phyloP scores from a whole-genome alignment of 306 rosid genomes.

The Coriaria nepalensis region DNA sequence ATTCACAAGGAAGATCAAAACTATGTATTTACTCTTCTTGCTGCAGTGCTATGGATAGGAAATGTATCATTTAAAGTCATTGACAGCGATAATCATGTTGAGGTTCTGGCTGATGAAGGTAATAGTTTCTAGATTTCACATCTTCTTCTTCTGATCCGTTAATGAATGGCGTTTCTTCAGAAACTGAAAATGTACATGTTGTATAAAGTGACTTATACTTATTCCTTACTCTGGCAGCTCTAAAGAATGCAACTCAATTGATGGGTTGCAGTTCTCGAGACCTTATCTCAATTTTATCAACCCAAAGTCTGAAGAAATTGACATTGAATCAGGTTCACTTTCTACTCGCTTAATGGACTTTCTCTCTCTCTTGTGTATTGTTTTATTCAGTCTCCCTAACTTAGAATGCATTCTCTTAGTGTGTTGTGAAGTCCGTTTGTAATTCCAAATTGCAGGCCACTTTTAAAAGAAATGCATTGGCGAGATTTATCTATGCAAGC shows the following conservation, averaged over 20 bases:
- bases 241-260: slow-evolving; percentile 46
- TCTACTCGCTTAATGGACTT: slow-evolving; percentile 4
- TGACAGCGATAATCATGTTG: slow-evolving; percentile 63
- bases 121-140: slow-evolving; percentile 19
- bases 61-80: slow-evolving; percentile 58
- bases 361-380: neutral
- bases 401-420: slow-evolving; percentile 6
- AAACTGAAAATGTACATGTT: no score
- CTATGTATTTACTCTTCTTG: slow-evolving; percentile 40
- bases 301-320: slow-evolving; percentile 33
- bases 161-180: no score
- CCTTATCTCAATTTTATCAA: slow-evolving; percentile 48
- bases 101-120: slow-evolving; percentile 83
- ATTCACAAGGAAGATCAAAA: slow-evolving; percentile 74
- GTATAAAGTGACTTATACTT: no score
- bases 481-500: slow-evolving; percentile 68
- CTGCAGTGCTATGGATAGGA: slow-evolving; percentile 89
- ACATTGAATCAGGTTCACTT: slow-evolving; percentile 66
- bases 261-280: slow-evolving; percentile 73
- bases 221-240: slow-evolving; percentile 41
- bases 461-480: slow-evolving; percentile 74
- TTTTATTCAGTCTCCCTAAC: slow-evolving; percentile 7
- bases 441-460: slow-evolving; percentile 44
- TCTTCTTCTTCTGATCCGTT: no score
- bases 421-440: slow-evolving; percentile 4